Evolutionary conservation across 345 rosid genomes (phyloP).

Genomic region (Ailanthus altissimus): DNA sequence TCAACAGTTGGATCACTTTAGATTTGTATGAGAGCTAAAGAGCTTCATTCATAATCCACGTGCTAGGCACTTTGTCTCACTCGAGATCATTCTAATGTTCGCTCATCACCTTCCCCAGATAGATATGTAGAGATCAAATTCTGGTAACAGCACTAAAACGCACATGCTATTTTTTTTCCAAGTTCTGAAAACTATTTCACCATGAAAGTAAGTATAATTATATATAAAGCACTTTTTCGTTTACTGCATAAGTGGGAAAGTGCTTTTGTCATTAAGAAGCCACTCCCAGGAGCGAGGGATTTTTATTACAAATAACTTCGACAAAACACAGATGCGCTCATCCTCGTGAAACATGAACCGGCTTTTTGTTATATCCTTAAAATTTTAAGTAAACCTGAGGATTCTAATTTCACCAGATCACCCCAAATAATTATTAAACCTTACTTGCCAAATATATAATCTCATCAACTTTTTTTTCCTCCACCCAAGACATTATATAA

Average conservation of each 20-base stretch:
- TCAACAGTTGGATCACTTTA: not conserved
- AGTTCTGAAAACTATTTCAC: no score
- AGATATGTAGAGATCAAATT: no score
- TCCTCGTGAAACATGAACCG: constrained; percentile 13
- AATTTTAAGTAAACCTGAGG: no score
- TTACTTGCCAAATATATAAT: no score
- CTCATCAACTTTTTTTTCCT: no score
- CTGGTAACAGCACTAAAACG: no score
- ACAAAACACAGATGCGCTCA: no score
- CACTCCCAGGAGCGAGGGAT: constrained; percentile 29
- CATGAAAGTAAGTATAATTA: not conserved
- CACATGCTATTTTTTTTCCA: no score
- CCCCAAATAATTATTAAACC: no score
- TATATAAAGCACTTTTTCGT: not conserved
- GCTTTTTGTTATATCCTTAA: constrained; percentile 7
- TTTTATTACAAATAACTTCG: not conserved
- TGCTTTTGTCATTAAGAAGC: constrained; percentile 41
- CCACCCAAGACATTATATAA: no score
- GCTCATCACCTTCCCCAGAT: no score
- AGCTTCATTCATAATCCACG: constrained; percentile 10
- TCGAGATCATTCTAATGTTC: not conserved
- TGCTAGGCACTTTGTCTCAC: constrained; percentile 10
- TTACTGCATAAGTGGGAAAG: constrained; percentile 20
- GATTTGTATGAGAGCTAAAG: not conserved
- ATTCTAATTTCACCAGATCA: no score